These are phyloP conservation scores for Beta macrorhiza DNA, from an alignment of 179 eudicot genomes.

Conservation along the genomic window DNA sequence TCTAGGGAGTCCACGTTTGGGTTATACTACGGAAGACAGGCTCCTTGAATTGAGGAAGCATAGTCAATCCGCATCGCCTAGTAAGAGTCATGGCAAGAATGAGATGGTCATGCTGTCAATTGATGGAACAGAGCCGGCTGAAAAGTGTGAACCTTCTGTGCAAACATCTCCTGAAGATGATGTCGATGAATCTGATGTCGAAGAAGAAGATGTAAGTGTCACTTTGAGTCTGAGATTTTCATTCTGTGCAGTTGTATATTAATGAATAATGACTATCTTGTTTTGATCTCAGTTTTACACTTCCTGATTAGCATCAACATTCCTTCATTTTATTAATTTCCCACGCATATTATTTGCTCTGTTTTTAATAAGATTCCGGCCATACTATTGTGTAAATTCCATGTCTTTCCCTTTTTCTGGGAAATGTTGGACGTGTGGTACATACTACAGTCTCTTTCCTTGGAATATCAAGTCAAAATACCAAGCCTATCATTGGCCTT, in stretches of 20 bases:
- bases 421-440: neutral
- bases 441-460: neutral
- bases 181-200: constrained; percentile 60
- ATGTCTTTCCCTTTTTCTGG: neutral
- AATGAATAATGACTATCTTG: too few species aligned
- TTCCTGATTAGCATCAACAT: neutral
- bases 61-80: constrained; percentile 17
- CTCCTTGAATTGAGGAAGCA: constrained; percentile 20
- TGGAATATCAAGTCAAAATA: neutral
- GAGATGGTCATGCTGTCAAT: constrained; percentile 33
- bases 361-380: neutral
- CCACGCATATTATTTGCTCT: neutral
- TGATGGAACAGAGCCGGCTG: constrained; percentile 26
- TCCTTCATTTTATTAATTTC: neutral
- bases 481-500: too few species aligned
- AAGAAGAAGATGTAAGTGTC: constrained; percentile 76
- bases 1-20: constrained; percentile 17
- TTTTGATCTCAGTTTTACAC: neutral
- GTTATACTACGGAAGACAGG: constrained; percentile 25
- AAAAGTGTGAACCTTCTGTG: constrained; percentile 30
- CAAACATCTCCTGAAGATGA: constrained; percentile 41
- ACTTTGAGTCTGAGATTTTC: neutral
- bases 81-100: constrained; percentile 25
- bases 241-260: neutral
- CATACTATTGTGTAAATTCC: neutral